Base-by-base conservation (phyloP, 106 monocot species). In the Dendrobium nobile region DNA sequence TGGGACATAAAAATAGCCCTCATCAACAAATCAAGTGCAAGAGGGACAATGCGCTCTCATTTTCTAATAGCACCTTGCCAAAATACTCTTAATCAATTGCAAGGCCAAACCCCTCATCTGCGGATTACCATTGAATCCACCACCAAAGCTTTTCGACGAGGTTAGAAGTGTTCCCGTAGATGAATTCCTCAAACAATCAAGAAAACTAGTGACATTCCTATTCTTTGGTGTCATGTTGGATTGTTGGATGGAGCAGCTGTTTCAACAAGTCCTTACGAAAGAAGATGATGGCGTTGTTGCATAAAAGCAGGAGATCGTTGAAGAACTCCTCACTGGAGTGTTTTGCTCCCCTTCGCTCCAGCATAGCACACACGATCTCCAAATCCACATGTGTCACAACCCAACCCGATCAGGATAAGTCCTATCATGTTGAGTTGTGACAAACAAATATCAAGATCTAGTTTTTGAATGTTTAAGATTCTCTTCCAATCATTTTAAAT, bases 231-330 rank as follows among this genome's bases (percentile, higher is more conserved):
- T 58, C 56, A 42, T 3, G 54, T 41, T 47, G 54, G 77, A 33
- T 2, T 3, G 54, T 41, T 47, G 54, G 77, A 33, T 2, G 77
- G 16, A 2, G 91, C 97, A 7, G 97, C 89, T 20, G 73, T 75
- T 94, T 83, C 15, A 78, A 37, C 26, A 89, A 91, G 28, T 55
- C 73, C 27, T 78, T 92, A 19, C 89, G 82, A 82, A 79, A 98
- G 92, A 94, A 98, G 73, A 94, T 84, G 79, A 88, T 75, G 40
- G 92, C 94, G 67, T 98, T 98, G 54, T 82, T 82, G 85, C 92
- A 98, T 47, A 98, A 81, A 8, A 98, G 88, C 13, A 94, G 84
- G 20, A 98, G 79, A 76, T 98, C 97, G 47, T 92, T 92, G 83
- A 86, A 89, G 78, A 92, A 79, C 47, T 83, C 84, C 28, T 51